Conservation (phyloP, 2,329 filamentous ascomycete species). For the Cordyceps javanica region DNA sequence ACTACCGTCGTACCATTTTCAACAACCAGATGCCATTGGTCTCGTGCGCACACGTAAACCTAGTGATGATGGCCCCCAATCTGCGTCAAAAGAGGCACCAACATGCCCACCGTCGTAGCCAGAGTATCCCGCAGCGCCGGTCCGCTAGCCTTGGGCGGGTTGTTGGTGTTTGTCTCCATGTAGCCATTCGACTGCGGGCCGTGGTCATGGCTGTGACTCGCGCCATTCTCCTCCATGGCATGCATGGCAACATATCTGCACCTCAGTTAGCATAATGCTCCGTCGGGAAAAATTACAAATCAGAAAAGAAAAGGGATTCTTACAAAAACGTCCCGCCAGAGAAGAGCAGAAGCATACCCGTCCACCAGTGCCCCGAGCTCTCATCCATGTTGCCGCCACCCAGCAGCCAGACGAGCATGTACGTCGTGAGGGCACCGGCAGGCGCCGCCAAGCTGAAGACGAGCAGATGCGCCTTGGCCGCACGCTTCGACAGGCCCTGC, state of each 20-base stretch:
- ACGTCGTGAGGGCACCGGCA: slow-evolving; percentile 76
- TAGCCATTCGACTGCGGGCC: slow-evolving; percentile 46
- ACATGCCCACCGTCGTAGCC: slow-evolving; percentile 68
- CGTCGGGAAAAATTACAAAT: no score
- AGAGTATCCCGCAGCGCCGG: slow-evolving; percentile 63
- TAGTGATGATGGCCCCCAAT: slow-evolving; percentile 65
- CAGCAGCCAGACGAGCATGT: slow-evolving; percentile 68
- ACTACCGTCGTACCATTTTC: no score
- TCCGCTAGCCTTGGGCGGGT: slow-evolving; percentile 46
- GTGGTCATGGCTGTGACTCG: slow-evolving; percentile 48
- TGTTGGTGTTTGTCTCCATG: slow-evolving; percentile 36
- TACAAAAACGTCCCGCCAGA: slow-evolving; percentile 93
- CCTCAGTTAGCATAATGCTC: slow-evolving; percentile 16
- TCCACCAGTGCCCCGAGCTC: slow-evolving; percentile 72
- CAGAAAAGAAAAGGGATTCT: no score
- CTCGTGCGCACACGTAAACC: neutral
- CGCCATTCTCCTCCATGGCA: slow-evolving; percentile 77
- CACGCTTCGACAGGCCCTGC: slow-evolving; percentile 83
- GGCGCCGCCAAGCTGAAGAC: slow-evolving; percentile 91
- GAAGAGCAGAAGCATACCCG: slow-evolving; percentile 88
- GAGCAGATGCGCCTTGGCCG: slow-evolving; percentile 75
- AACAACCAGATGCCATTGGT: no score
- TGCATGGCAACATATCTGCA: slow-evolving; percentile 94
- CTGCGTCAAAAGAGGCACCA: slow-evolving; percentile 70
- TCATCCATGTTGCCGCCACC: slow-evolving; percentile 55